Evolutionary conservation across 176 grass and related monocot species (phyloP).

Genomic region (Olyra latifolia): DNA sequence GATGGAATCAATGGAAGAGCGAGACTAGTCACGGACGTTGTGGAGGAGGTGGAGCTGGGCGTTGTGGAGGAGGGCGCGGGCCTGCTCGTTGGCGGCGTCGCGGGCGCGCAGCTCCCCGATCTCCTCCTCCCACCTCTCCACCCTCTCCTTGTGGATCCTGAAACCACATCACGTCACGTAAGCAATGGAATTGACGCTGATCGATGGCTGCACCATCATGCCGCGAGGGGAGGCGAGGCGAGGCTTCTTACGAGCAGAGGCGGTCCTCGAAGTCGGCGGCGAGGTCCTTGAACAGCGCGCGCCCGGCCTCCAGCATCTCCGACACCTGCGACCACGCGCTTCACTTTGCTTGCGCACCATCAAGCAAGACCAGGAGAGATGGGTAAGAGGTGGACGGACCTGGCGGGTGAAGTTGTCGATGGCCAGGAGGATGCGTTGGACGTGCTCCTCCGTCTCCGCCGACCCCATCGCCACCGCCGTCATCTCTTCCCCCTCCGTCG

Average conservation of each 20-base stretch:
- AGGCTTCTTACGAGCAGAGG: slow-evolving; percentile 57
- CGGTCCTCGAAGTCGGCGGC: slow-evolving; percentile 85
- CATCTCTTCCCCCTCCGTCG: not conserved
- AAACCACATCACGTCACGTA: not conserved
- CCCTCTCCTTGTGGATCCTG: slow-evolving; percentile 82
- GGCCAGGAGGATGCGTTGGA: slow-evolving; percentile 70
- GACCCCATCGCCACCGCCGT: slow-evolving; percentile 36
- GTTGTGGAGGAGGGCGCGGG: slow-evolving; percentile 59
- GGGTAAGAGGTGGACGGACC: slow-evolving; percentile 27
- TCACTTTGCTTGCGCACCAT: not conserved
- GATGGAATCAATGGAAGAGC: not conserved
- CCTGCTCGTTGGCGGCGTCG: slow-evolving; percentile 67
- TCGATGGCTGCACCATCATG: too few species aligned
- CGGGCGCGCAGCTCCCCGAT: slow-evolving; percentile 68
- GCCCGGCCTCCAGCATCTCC: slow-evolving; percentile 76
- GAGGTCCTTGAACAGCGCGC: slow-evolving; percentile 80
- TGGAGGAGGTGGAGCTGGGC: slow-evolving; percentile 78
- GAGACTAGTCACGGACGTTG: slow-evolving; percentile 41
- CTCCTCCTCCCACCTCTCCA: slow-evolving; percentile 86
- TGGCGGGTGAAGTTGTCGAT: slow-evolving; percentile 88
- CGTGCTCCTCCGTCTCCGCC: slow-evolving; percentile 66
- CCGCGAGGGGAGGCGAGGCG: too few species aligned
- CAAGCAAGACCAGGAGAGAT: not conserved
- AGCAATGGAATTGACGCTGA: too few species aligned
- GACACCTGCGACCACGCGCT: slow-evolving; percentile 45